Base-by-base conservation (phyloP, 352 stramenopile species). In the Aphanomyces astaci region DNA sequence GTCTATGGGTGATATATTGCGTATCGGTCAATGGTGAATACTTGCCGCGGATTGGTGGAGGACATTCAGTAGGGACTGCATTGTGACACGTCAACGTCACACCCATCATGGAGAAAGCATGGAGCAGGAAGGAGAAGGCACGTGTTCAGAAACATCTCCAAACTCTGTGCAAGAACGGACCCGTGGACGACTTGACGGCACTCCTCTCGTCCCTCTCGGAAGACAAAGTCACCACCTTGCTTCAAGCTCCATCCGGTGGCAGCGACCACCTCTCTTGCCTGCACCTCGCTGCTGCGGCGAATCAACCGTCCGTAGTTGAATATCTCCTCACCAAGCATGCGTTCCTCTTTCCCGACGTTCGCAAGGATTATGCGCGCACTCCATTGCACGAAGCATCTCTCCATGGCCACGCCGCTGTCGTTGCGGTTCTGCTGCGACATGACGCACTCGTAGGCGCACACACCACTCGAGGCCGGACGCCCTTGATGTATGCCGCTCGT, bases 401-500 rank as follows among this genome's bases (percentile, higher is more conserved):
- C 63, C 76, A 76, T 22, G 84, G 82, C 13, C 84, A 87, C 62
- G 60, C 86, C 46, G 70, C 74, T 0, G 76, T 79, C 3, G 90
- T 79, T 64, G 65, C 65, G 2, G 33, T 85, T 33, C 72, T 90
- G 24, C 78, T 92, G 22, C 70, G 73, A 39, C 82, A 77, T 52
- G 84, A 81, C 0, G 75, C 88, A 22, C 70, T 90, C 13, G 81
- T 92, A 24, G 81, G 89, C 52, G 88, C 81, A 63, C 84, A 92
- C 74, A 92, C 84, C 48, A 92, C 84, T 25, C 79, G 84, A 45
- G 80, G 76, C 13, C 75, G 84, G 24, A 92, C 84, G 33, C 84
- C 81, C 49, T 73, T 92, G 43, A 88, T 92, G 82, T 90, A 90
- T 51, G 79, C 81, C 19, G 78, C 84, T 17, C 89, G 87, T 49